Evolutionary conservation across 495 filamentous ascomycete genomes (phyloP).

Genomic region (Beverwykella pulmonaria): DNA sequence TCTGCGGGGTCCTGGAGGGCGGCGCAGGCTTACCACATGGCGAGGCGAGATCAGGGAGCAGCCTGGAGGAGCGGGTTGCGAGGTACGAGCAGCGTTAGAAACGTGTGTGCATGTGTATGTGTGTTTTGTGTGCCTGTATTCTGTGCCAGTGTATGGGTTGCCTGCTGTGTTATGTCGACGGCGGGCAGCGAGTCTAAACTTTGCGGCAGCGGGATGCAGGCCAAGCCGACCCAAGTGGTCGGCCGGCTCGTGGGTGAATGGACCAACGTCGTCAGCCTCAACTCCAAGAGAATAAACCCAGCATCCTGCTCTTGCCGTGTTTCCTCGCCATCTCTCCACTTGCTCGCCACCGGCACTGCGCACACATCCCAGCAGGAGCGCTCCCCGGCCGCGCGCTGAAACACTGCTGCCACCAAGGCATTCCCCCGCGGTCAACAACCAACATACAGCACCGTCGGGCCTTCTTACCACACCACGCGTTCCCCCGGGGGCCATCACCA

Average conservation of each 20-base stretch:
- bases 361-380: not conserved
- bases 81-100: not conserved
- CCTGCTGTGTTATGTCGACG: not conserved
- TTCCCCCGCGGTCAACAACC: constrained; percentile 16
- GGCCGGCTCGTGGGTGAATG: not conserved
- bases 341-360: not conserved
- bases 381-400: constrained; percentile 18
- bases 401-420: constrained; percentile 20
- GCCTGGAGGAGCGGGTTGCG: not conserved
- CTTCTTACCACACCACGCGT: constrained; percentile 21
- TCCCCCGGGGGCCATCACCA: not conserved
- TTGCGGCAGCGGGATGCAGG: not conserved
- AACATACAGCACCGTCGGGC: constrained; percentile 10
- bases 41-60: not conserved
- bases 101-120: not conserved
- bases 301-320: not conserved
- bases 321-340: not conserved
- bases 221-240: not conserved
- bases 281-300: not conserved
- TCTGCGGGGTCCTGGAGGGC: constrained; percentile 17
- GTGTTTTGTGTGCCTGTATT: not conserved
- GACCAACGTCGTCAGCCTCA: constrained; percentile 7
- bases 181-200: not conserved
- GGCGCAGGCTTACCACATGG: constrained; percentile 32
- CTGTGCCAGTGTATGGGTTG: not conserved